These are phyloP conservation scores for Aspergillus funiculosus DNA, from an alignment of 495 filamentous ascomycete genomes.

Conservation along the genomic window DNA sequence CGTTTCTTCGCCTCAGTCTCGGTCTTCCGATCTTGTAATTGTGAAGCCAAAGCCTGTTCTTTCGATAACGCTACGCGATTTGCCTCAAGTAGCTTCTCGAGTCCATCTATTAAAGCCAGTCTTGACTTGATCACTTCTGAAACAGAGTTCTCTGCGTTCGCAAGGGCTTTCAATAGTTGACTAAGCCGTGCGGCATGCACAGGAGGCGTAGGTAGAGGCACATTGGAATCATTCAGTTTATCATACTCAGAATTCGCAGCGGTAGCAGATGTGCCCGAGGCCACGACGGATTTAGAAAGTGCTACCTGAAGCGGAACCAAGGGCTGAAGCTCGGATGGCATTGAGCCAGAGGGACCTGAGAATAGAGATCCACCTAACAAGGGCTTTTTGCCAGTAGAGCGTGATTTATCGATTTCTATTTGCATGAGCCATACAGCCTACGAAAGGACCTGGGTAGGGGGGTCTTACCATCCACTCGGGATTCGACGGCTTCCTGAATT, in stretches of 20 bases:
- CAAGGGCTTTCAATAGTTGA: slow-evolving; percentile 77
- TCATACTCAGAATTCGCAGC: slow-evolving; percentile 74
- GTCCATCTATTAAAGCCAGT: slow-evolving; percentile 62
- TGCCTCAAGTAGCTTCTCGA: slow-evolving; percentile 74
- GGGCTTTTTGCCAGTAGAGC: slow-evolving; percentile 59
- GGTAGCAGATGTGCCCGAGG: slow-evolving; percentile 54
- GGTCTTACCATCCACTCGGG: slow-evolving; percentile 64
- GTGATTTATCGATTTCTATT: slow-evolving; percentile 73
- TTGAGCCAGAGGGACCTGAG: slow-evolving; percentile 46
- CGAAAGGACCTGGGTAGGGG: background rate
- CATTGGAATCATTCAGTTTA: slow-evolving; percentile 66
- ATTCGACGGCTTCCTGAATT: slow-evolving; percentile 72
- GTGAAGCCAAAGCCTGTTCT: slow-evolving; percentile 58
- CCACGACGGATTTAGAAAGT: slow-evolving; percentile 61
- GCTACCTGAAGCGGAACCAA: slow-evolving; percentile 66
- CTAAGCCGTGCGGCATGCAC: slow-evolving; percentile 89
- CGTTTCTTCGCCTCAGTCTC: slow-evolving; percentile 70
- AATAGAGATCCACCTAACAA: slow-evolving; percentile 68
- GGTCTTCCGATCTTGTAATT: slow-evolving; percentile 54
- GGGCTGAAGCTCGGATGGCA: slow-evolving; percentile 71
- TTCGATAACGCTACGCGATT: slow-evolving; percentile 62
- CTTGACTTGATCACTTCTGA: slow-evolving; percentile 87
- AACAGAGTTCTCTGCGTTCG: slow-evolving; percentile 86
- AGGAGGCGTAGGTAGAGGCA: slow-evolving; percentile 64
- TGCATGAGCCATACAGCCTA: slow-evolving; percentile 6